A percentile compares a stretch with the other conserved stretches of the same genome.
phyloP scores from a whole-genome alignment of 2,329 filamentous ascomycete species.

The Neofusicoccum sp. region DNA sequence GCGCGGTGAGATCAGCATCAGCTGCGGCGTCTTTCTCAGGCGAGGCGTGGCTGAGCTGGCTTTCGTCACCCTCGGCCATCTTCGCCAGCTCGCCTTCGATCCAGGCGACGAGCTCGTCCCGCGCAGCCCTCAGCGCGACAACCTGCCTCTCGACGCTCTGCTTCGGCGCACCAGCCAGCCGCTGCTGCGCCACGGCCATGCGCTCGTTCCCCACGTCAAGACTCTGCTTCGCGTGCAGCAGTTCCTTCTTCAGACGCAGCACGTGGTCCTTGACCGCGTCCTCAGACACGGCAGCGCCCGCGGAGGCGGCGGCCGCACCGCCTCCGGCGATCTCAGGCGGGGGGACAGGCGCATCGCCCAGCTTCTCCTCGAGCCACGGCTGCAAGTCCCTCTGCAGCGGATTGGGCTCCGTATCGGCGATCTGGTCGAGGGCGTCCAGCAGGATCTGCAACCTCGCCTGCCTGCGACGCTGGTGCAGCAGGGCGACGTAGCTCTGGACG shows the following conservation, averaged over 20 bases:
- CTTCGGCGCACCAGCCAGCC: background rate
- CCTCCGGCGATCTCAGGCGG: constrained; percentile 30
- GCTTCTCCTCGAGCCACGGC: constrained; percentile 26
- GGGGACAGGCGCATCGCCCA: constrained; percentile 38
- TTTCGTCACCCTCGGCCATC: constrained; percentile 34
- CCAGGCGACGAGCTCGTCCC: constrained; percentile 52
- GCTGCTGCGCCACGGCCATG: constrained; percentile 20
- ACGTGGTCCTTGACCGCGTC: constrained; percentile 27
- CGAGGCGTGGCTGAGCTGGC: constrained; percentile 24
- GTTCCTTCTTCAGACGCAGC: constrained; percentile 40
- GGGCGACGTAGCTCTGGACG: constrained; percentile 37
- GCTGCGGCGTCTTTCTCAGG: background rate
- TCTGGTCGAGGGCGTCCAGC: constrained; percentile 43
- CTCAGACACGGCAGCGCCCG: constrained; percentile 22
- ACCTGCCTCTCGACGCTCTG: constrained; percentile 31
- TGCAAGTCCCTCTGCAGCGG: constrained; percentile 24
- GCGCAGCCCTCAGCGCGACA: constrained; percentile 43
- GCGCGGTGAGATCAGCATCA: background rate
- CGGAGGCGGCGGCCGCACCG: constrained; percentile 25
- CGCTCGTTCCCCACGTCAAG: constrained; percentile 32
- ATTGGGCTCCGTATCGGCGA: constrained; percentile 37
- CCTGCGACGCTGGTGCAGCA: constrained; percentile 47
- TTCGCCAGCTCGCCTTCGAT: constrained; percentile 50
- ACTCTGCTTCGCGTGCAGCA: constrained; percentile 33
- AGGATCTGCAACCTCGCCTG: constrained; percentile 48